These are phyloP conservation scores for Termitomyces sp. DNA, from an alignment of 768 basidiomycete species.

Conservation along the genomic window DNA sequence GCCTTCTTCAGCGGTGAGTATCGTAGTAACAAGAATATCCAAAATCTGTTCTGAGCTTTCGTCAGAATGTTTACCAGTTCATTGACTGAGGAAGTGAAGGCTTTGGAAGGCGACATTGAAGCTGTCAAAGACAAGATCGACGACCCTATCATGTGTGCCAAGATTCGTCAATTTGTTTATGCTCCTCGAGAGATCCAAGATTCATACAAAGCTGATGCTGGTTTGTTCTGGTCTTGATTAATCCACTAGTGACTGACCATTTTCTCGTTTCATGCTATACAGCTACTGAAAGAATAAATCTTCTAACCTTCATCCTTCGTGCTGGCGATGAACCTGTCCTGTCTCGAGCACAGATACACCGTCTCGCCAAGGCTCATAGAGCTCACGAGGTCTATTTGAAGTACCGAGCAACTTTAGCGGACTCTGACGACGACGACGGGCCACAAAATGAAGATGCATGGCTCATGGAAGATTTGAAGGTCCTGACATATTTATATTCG, in stretches of 20 bases:
- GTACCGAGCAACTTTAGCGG: slow-evolving; percentile 54
- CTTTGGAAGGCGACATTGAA: slow-evolving; percentile 83
- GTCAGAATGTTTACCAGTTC: slow-evolving; percentile 93
- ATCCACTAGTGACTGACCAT: not conserved
- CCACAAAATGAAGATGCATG: slow-evolving; percentile 94
- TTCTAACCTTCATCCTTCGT: slow-evolving; percentile 78
- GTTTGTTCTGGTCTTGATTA: slow-evolving; percentile 37
- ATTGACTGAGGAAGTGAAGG: slow-evolving; percentile 83
- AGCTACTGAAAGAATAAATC: slow-evolving; percentile 69
- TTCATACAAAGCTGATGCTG: slow-evolving; percentile 75
- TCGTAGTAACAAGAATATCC: not conserved
- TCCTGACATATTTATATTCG: slow-evolving; percentile 77
- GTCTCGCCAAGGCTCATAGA: slow-evolving; percentile 72
- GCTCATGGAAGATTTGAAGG: slow-evolving; percentile 88
- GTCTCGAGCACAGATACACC: slow-evolving; percentile 74
- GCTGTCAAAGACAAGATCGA: slow-evolving; percentile 87
- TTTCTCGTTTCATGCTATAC: not conserved
- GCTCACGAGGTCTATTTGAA: slow-evolving; percentile 77
- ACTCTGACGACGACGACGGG: slow-evolving; percentile 93
- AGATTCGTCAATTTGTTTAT: slow-evolving; percentile 82
- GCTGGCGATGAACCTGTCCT: slow-evolving; percentile 74
- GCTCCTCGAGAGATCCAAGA: slow-evolving; percentile 88
- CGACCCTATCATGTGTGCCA: slow-evolving; percentile 84
- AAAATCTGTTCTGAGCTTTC: not conserved
- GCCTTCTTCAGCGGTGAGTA: slow-evolving; percentile 80